These are phyloP conservation scores for Leptographium wingfieldii DNA, from an alignment of 2,329 filamentous ascomycete genomes.

Conservation along the genomic window DNA sequence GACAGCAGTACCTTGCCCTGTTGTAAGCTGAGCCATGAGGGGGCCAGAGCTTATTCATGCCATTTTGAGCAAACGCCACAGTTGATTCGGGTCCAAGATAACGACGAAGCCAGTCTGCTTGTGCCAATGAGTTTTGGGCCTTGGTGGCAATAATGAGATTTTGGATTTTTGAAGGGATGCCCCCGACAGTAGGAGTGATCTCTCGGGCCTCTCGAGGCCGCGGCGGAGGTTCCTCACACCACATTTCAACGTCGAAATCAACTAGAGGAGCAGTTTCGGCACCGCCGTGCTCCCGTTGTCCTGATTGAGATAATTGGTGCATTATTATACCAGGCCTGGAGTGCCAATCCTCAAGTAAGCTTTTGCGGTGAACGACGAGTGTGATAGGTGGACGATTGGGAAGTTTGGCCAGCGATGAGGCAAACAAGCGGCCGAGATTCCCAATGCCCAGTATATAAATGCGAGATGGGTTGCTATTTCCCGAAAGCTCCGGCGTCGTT, in stretches of 20 bases:
- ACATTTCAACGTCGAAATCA: conserved; percentile 40
- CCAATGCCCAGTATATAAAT: conserved; percentile 73
- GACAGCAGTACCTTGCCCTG: conserved; percentile 23
- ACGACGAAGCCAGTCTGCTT: conserved; percentile 42
- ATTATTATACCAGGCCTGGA: conserved; percentile 30
- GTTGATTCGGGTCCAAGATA: conserved; percentile 55
- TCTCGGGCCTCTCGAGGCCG: conserved; percentile 24
- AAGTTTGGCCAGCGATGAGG: conserved; percentile 53
- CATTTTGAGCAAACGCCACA: conserved; percentile 78
- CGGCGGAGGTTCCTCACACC: conserved; percentile 31
- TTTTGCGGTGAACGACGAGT: conserved; percentile 57
- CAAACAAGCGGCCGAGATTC: conserved; percentile 69
- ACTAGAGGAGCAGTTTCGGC: conserved; percentile 16
- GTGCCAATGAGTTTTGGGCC: conserved; percentile 51
- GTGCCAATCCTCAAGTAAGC: conserved; percentile 36
- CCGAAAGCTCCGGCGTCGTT: neutral
- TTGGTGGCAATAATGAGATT: conserved; percentile 75
- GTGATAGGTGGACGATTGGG: conserved; percentile 58
- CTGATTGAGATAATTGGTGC: conserved; percentile 10
- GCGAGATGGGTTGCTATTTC: conserved; percentile 20
- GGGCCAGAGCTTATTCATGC: conserved; percentile 58
- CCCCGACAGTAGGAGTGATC: conserved; percentile 19
- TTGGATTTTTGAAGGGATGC: conserved; percentile 31
- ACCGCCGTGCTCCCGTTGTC: conserved; percentile 12
- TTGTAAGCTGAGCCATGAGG: conserved; percentile 34